phyloP scores from a whole-genome alignment of 2,329 filamentous ascomycete species.

The Aspergillus thermomutatus region DNA sequence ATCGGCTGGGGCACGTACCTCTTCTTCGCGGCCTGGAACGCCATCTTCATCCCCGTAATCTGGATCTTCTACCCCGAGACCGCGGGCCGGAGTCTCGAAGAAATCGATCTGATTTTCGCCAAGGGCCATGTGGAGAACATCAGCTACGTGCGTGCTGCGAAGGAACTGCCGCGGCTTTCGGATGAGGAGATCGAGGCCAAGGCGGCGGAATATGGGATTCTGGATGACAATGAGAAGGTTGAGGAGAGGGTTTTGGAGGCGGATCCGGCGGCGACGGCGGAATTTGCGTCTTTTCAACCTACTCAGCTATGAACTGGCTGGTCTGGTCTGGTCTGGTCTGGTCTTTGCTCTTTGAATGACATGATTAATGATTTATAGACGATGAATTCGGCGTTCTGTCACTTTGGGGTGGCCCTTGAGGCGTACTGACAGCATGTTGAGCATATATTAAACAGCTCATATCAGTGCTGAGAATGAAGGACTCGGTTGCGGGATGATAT shows the following conservation, averaged over 20 bases:
- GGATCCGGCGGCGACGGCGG: conserved; percentile 2
- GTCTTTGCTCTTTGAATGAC: neutral
- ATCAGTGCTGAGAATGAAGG: neutral
- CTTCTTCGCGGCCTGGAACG: conserved; percentile 43
- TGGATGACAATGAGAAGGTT: conserved; percentile 3
- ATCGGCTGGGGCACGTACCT: conserved; percentile 45
- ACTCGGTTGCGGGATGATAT: too few relatives aligned
- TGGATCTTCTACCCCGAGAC: conserved; percentile 56
- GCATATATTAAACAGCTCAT: too few relatives aligned
- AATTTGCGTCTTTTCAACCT: conserved; percentile 5
- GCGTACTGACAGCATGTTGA: too few relatives aligned
- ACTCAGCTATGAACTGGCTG: neutral
- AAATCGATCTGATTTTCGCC: conserved; percentile 45
- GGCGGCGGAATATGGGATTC: conserved; percentile 17
- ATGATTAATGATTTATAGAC: too few relatives aligned
- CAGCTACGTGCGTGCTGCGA: conserved; percentile 33
- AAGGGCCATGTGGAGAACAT: conserved; percentile 44
- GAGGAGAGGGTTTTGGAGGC: conserved; percentile 6
- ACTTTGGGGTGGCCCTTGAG: too few relatives aligned
- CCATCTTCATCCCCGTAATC: conserved; percentile 49
- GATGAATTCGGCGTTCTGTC: too few relatives aligned
- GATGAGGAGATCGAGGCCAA: conserved; percentile 35
- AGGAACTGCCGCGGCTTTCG: conserved; percentile 31
- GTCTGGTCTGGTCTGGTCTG: too few relatives aligned
- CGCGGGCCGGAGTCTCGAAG: conserved; percentile 42